Evolutionary conservation across 176 grass and related monocot genomes (phyloP).

Genomic region (Saccharum spontaneum): DNA sequence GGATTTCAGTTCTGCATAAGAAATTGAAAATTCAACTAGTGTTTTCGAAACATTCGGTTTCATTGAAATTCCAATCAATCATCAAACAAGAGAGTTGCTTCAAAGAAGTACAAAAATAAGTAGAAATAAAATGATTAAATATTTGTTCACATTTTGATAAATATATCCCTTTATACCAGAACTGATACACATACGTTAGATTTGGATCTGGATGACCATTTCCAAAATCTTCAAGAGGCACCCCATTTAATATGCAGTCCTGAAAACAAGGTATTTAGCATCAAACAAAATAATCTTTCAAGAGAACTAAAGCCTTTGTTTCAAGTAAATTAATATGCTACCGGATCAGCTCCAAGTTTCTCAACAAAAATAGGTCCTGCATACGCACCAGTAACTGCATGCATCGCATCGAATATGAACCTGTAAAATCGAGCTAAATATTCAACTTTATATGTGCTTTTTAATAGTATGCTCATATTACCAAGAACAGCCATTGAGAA

Average conservation of each 20-base stretch:
- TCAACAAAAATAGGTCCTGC: constrained; percentile 92
- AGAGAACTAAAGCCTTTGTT: background rate
- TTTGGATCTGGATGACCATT: constrained; percentile 91
- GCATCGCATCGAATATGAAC: constrained; percentile 89
- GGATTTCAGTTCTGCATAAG: background rate
- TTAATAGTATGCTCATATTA: background rate
- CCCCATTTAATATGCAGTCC: constrained; percentile 80
- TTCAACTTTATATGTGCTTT: constrained; percentile 18
- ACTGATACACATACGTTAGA: constrained; percentile 66
- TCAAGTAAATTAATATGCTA: constrained; percentile 38
- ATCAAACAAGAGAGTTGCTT: background rate
- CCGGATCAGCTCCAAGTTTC: constrained; percentile 73
- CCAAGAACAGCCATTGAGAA: background rate
- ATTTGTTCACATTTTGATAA: background rate
- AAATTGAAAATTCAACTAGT: background rate
- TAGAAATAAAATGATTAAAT: background rate
- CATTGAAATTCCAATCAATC: constrained; percentile 10
- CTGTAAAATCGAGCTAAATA: constrained; percentile 44
- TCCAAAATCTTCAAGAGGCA: constrained; percentile 89
- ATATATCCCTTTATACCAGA: background rate
- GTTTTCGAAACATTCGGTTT: background rate
- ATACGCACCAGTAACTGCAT: constrained; percentile 89
- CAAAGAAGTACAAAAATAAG: background rate
- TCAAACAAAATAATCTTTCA: constrained; percentile 27
- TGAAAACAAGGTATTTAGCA: constrained; percentile 41